phyloP scores from a whole-genome alignment of 371 early-diverging fungal species.

The Haplosporangium sp. region DNA sequence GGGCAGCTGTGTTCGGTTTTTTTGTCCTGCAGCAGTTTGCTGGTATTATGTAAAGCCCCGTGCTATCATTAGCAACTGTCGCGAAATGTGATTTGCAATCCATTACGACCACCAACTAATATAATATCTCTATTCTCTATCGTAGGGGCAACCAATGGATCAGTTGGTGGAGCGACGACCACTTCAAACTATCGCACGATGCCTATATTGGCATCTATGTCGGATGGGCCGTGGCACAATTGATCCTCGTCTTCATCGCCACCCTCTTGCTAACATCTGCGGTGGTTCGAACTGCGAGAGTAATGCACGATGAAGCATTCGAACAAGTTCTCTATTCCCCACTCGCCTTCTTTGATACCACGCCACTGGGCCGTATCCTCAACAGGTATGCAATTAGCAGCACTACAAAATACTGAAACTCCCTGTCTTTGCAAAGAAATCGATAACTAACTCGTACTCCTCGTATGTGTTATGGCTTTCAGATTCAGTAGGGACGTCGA shows the following conservation, averaged over 20 bases:
- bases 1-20: conserved; percentile 12
- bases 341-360: conserved; percentile 86
- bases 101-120: background rate
- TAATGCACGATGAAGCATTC: conserved; percentile 54
- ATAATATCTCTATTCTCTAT: background rate
- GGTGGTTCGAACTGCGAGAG: conserved; percentile 29
- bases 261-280: conserved; percentile 34
- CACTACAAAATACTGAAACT: background rate
- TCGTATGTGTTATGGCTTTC: conserved; percentile 26
- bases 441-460: background rate
- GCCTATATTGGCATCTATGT: conserved; percentile 36
- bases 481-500: conserved; percentile 83
- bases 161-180: conserved; percentile 49
- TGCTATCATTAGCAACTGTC: no score
- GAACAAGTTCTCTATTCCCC: conserved; percentile 73
- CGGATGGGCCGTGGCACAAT: conserved; percentile 37
- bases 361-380: conserved; percentile 88
- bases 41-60: conserved; percentile 45
- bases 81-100: no score
- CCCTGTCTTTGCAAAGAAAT: background rate
- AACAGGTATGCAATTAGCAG: conserved; percentile 64
- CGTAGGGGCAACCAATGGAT: conserved; percentile 52
- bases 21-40: conserved; percentile 38
- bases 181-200: conserved; percentile 11
- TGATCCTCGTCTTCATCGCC: conserved; percentile 39